Conservation (phyloP, 371 early-diverging fungal species). For the Syncephalis fuscata region DNA sequence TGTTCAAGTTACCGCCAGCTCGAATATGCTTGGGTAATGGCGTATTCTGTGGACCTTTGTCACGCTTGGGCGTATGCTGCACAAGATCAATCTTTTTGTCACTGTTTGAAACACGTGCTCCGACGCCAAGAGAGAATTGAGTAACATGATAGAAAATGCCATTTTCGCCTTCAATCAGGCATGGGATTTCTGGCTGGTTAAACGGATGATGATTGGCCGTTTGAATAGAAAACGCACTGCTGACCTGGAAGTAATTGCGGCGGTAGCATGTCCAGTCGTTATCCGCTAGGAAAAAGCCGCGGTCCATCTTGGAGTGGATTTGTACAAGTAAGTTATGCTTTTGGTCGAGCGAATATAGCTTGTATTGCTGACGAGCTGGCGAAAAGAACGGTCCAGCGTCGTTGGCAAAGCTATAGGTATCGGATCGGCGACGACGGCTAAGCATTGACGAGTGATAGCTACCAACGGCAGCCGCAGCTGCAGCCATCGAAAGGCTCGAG, state of each 20-base stretch:
- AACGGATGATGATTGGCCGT: slow-evolving; percentile 13
- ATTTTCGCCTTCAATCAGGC: slow-evolving; percentile 28
- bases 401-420: slow-evolving; percentile 4
- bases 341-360: slow-evolving; percentile 38
- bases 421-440: slow-evolving; percentile 4
- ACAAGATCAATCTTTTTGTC: slow-evolving; percentile 64
- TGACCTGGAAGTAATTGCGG: slow-evolving; percentile 87
- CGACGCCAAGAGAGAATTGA: slow-evolving; percentile 50
- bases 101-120: slow-evolving; percentile 53
- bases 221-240: slow-evolving; percentile 45
- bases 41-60: slow-evolving; percentile 75
- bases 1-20: slow-evolving; percentile 34
- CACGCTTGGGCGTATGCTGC: slow-evolving; percentile 88
- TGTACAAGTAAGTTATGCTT: slow-evolving; percentile 24
- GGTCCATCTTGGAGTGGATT: slow-evolving; percentile 48
- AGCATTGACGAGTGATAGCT: background rate
- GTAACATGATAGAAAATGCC: slow-evolving; percentile 26
- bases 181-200: slow-evolving; percentile 30
- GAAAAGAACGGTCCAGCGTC: slow-evolving; percentile 35
- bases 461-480: background rate
- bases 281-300: slow-evolving; percentile 64
- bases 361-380: slow-evolving; percentile 39
- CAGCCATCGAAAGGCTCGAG: background rate
- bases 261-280: slow-evolving; percentile 90
- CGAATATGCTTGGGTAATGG: slow-evolving; percentile 41